Evolutionary conservation across 1,284 basidiomycete genomes (phyloP).

Genomic region (Trametes pubescens): DNA sequence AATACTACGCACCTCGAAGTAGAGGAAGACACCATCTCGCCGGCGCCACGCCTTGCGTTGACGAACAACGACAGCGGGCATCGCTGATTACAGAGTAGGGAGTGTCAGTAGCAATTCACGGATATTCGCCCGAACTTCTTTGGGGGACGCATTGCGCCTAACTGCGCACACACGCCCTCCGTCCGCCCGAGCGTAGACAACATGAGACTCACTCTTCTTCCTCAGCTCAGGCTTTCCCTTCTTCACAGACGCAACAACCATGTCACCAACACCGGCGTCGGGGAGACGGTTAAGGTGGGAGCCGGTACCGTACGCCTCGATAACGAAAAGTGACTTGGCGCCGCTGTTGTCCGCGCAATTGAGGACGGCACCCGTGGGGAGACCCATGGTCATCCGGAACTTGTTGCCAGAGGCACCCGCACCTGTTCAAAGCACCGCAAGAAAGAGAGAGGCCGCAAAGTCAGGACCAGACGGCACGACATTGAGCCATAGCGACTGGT

Average conservation of each 20-base stretch:
- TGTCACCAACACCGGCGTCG: conserved; percentile 98
- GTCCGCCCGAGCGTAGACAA: conserved; percentile 18
- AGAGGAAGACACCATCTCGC: conserved; percentile 98
- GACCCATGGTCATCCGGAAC: conserved; percentile 96
- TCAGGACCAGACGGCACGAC: conserved; percentile 39
- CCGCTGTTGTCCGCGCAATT: conserved; percentile 99
- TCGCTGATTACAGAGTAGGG: conserved; percentile 61
- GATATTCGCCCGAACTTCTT: background rate
- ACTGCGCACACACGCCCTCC: background rate
- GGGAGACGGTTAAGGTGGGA: conserved; percentile 97
- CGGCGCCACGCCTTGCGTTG: conserved; percentile 99
- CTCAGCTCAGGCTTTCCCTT: conserved; percentile 99
- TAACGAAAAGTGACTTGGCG: conserved; percentile 94
- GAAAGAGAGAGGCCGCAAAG: conserved; percentile 51
- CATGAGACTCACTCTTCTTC: conserved; percentile 90
- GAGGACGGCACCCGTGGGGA: conserved; percentile 97
- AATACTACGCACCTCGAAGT: conserved; percentile 81
- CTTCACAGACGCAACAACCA: conserved; percentile 99
- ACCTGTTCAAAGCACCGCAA: conserved; percentile 48
- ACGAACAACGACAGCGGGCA: conserved; percentile 97
- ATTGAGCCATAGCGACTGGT: conserved; percentile 34
- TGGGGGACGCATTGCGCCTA: background rate
- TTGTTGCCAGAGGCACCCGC: conserved; percentile 84
- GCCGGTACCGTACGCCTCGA: conserved; percentile 93
- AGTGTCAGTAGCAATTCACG: background rate